These are phyloP conservation scores for Ceratobasidium sp. DNA, from an alignment of 1,284 basidiomycete genomes.

Conservation along the genomic window DNA sequence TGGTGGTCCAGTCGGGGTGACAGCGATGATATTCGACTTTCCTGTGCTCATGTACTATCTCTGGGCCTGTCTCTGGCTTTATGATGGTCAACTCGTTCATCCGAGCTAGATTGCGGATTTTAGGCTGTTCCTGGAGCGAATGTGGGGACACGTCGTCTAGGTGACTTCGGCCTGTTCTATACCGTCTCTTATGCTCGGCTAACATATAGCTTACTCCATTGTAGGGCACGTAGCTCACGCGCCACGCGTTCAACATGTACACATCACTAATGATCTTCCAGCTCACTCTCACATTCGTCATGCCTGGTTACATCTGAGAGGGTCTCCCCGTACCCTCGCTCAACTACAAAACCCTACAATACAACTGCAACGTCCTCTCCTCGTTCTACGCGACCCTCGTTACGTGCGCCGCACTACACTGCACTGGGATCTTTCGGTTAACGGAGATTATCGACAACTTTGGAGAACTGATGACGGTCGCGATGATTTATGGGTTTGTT, in stretches of 20 bases:
- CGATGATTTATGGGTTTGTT: constrained; percentile 92
- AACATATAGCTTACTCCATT: background rate
- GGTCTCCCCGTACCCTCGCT: constrained; percentile 94
- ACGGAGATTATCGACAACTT: no score
- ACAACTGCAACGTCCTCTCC: no score
- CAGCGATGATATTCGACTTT: constrained; percentile 95
- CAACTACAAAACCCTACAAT: constrained; percentile 75
- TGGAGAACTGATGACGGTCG: constrained; percentile 90
- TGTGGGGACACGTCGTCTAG: constrained; percentile 77
- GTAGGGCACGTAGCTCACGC: constrained; percentile 91
- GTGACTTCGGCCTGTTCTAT: constrained; percentile 62
- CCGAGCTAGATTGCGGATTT: no score
- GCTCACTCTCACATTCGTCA: no score
- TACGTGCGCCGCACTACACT: no score
- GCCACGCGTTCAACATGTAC: no score
- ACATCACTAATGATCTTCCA: no score
- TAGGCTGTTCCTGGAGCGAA: no score
- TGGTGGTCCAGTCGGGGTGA: constrained; percentile 92
- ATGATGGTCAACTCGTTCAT: no score
- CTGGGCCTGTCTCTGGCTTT: constrained; percentile 97
- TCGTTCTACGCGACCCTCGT: no score
- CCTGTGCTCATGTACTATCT: constrained; percentile 97
- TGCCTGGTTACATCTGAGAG: constrained; percentile 88
- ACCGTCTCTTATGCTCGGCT: background rate
- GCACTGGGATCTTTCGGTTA: no score